Conservation (phyloP, 2,329 filamentous ascomycete genomes). For the Trichoderma cornu-damae region DNA sequence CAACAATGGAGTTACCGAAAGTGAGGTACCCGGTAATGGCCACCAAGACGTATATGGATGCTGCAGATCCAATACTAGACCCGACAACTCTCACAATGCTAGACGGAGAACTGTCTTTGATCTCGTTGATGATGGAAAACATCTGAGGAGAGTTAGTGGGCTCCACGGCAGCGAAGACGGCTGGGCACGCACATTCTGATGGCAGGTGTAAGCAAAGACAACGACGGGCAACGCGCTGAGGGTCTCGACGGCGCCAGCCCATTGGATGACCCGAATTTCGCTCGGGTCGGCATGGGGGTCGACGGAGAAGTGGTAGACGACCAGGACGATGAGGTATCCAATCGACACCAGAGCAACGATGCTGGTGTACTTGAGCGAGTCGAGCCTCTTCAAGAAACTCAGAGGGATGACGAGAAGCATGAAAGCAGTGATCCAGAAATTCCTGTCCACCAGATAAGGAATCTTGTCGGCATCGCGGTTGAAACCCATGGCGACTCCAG, state of each 20-base stretch:
- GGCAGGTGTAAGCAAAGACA: constrained; percentile 98
- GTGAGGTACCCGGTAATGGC: constrained; percentile 94
- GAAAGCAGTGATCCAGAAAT: constrained; percentile 97
- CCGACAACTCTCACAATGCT: constrained; percentile 72
- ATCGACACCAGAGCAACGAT: constrained; percentile 88
- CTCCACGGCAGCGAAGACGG: constrained; percentile 18
- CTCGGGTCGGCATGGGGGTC: constrained; percentile 72
- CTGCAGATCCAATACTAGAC: constrained; percentile 83
- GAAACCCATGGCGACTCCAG: constrained; percentile 83
- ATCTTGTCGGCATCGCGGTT: constrained; percentile 55
- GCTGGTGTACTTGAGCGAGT: constrained; percentile 96
- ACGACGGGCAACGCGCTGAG: constrained; percentile 89
- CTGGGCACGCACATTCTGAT: constrained; percentile 71
- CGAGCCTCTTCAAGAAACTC: constrained; percentile 82
- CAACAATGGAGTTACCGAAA: constrained; percentile 81
- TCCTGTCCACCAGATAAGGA: constrained; percentile 76
- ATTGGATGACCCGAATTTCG: constrained; percentile 68
- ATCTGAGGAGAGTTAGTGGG: constrained; percentile 54
- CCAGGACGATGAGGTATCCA: constrained; percentile 85
- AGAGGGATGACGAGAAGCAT: constrained; percentile 95
- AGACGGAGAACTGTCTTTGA: constrained; percentile 71
- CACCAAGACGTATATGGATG: constrained; percentile 80
- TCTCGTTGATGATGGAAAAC: constrained; percentile 98
- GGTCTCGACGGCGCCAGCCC: constrained; percentile 71
- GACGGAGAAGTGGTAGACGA: constrained; percentile 84